phyloP scores from a whole-genome alignment of 495 filamentous ascomycete species.

The Copromyces sp. region DNA sequence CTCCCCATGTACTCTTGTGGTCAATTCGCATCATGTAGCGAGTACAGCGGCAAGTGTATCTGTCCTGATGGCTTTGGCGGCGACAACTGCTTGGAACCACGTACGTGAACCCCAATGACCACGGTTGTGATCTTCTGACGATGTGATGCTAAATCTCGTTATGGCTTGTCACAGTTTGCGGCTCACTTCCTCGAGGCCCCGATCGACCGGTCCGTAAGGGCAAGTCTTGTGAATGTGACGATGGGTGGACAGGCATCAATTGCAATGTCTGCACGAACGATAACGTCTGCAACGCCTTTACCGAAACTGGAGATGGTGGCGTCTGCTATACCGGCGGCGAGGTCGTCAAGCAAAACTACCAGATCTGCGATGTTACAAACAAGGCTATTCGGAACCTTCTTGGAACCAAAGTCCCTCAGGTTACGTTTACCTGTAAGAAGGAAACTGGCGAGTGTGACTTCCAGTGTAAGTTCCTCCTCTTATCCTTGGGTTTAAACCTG shows the following conservation, averaged over 20 bases:
- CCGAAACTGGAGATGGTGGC: slow-evolving; percentile 65
- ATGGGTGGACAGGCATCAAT: slow-evolving; percentile 97
- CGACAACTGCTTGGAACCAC: slow-evolving; percentile 77
- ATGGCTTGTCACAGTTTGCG: slow-evolving; percentile 50
- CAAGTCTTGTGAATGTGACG: slow-evolving; percentile 71
- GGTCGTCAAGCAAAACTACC: slow-evolving; percentile 86
- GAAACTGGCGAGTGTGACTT: slow-evolving; percentile 72
- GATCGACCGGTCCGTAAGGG: slow-evolving; percentile 61
- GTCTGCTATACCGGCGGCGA: slow-evolving; percentile 88
- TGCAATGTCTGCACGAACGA: slow-evolving; percentile 90
- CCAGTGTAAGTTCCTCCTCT: slow-evolving; percentile 53
- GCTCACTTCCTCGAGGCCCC: slow-evolving; percentile 68
- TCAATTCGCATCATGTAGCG: slow-evolving; percentile 79
- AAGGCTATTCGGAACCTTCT: slow-evolving; percentile 79
- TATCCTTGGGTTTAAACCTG: not conserved
- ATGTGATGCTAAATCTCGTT: slow-evolving; percentile 5
- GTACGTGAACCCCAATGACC: slow-evolving; percentile 27
- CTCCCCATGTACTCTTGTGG: slow-evolving; percentile 81
- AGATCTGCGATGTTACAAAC: slow-evolving; percentile 98
- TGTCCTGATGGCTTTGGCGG: slow-evolving; percentile 90
- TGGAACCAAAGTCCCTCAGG: slow-evolving; percentile 73
- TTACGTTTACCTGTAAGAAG: slow-evolving; percentile 85
- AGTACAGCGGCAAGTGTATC: slow-evolving; percentile 78
- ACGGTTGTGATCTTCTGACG: not conserved
- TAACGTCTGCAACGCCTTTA: slow-evolving; percentile 73